These are phyloP conservation scores for Cladosporium velox DNA, from an alignment of 2,329 filamentous ascomycete species.

Conservation along the genomic window DNA sequence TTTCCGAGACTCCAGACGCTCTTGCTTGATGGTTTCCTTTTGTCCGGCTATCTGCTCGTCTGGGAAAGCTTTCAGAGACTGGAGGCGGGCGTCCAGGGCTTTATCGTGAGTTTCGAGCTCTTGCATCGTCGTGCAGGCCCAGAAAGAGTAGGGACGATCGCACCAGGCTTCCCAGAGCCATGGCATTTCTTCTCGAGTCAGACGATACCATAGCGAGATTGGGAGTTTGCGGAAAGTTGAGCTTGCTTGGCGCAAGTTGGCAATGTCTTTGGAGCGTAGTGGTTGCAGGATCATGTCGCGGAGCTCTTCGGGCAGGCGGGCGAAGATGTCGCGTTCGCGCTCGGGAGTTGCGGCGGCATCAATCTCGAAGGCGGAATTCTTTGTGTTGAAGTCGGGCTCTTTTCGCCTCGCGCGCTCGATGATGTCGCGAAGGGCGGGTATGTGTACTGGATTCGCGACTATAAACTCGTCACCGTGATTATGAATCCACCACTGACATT, in stretches of 20 bases:
- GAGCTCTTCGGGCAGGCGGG: not conserved
- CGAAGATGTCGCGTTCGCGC: not conserved
- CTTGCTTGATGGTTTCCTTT: too few species aligned
- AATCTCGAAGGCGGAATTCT: not conserved
- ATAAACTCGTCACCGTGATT: not conserved
- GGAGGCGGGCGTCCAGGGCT: too few species aligned
- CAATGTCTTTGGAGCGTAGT: slow-evolving; percentile 16
- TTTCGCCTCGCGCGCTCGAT: not conserved
- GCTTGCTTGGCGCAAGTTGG: slow-evolving; percentile 21
- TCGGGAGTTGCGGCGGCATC: not conserved
- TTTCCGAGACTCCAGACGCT: too few species aligned
- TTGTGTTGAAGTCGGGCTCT: not conserved
- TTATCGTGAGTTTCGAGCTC: too few species aligned
- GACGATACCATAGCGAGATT: too few species aligned
- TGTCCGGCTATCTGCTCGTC: too few species aligned
- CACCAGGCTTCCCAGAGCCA: too few species aligned
- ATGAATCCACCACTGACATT: not conserved
- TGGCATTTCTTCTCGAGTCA: too few species aligned
- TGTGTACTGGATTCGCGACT: not conserved
- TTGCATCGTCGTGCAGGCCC: too few species aligned
- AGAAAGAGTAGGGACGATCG: too few species aligned
- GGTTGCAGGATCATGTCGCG: slow-evolving; percentile 12
- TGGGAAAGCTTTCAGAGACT: too few species aligned
- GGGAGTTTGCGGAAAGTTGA: slow-evolving; percentile 23
- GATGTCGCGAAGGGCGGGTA: not conserved